Evolutionary conservation across 192 early-diverging fungal genomes (phyloP), one percentile per base, ranked within the genome.

Genomic region (Funneliformis mosseae): DNA sequence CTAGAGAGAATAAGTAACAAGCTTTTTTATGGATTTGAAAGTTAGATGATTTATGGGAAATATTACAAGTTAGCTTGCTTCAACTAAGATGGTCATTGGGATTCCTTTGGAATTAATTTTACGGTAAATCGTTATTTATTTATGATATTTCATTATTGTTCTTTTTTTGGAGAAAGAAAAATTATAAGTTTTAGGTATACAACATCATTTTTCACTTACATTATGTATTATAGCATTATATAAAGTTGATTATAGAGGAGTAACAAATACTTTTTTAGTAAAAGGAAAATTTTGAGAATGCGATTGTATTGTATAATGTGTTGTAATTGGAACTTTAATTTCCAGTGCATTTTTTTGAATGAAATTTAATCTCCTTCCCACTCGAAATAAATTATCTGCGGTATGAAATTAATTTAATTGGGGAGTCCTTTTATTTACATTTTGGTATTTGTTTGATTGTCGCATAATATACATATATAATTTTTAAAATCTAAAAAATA

Each of bases 11-110:
- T 67, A 25, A 50, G n/a, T 87, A 86, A 5, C 83, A 90, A 63
- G 82, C 86, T 10, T 83, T 95, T 5, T 77, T 90, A 23, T 93
- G 90, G 83, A 80, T 91, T 62, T 92, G 93, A 12, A 91, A 93
- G 77, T 84, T 92, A 27, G 84, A 88, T 28, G 92, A 93, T 81
- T 85, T 95, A 6, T 94, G 90, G 89, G 92, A 94, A 85, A 88
- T 80, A 87, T 90, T 94, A 23, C 85, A 91, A 80, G 91, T 95
- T 18, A 91, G 92, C 9, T 83, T 84, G 8, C 82, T 92, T 21
- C 83, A 81, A 18, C 87, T 91, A 14, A 85, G 88, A 39, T 87
- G 75, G 69, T 85, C 83, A 21, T 84, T n/a, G n/a, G 92, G 28
- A 73, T 93, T 33, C 93, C 93, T 1, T 11, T 87, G 11, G 92